Evolutionary conservation across 768 basidiomycete species (phyloP), one percentile per base, ranked within the genome.

Genomic region (Pleurotus ostreatus): DNA sequence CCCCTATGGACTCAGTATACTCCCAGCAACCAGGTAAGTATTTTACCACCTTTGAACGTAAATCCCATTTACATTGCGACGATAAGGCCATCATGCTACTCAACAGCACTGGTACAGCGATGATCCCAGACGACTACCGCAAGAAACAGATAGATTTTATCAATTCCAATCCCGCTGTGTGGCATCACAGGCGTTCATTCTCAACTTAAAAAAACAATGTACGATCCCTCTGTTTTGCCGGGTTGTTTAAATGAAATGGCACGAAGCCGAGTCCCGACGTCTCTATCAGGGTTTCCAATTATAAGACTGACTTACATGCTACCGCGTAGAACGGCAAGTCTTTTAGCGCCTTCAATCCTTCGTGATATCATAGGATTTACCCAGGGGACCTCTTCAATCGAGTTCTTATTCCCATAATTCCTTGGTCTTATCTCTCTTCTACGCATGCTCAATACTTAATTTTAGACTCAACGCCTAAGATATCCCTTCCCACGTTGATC

Each of bases 41-140:
- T 54, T 54, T 11, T 20, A n/a, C 7, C n/a, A 23, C 45, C 47
- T 26, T 38, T 30, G 5, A 23, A 11, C 16, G 12, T 2, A 7
- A 15, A 55, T 38, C 44, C 3, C 43, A 38, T 16, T 13, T 57
- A 4, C 6, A 43, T 26, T 34, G 13, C 2, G 25, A 18, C 47
- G 18, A 25, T 25, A 53, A 73, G 71, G 68, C 61, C 45, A 47
- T 73, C 55, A 63, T 73, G 25, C 72, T 75, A 57, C 58, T 76
- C 6, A 70, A 76, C 44, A 71, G 67, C 4, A 67, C 58, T 11
- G 72, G 74, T 56, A 64, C 63, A 7, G 69, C 68, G 0, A 60
- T 68, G 51, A 71, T 77, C 16, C 68, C 69, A 5, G 75, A 77
- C 46, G 56, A 67, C 23, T 76, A 68, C 60, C 68, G 74, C 5